Conservation (phyloP, 345 rosid species). For the Populus simonii region DNA sequence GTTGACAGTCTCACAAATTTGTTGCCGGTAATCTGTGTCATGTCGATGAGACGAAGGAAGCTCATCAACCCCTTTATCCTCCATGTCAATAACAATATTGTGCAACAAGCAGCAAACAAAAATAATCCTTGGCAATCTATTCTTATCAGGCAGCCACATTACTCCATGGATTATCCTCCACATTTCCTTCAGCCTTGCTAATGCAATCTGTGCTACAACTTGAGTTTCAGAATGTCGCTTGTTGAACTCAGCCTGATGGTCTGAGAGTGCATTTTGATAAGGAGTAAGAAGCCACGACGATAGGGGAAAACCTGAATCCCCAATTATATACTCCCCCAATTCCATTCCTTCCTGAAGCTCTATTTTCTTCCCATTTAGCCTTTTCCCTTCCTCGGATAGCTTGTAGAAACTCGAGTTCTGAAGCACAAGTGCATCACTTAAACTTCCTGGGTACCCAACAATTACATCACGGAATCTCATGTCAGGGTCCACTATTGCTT, state of each 20-base stretch:
- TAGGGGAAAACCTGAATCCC: conserved; percentile 59
- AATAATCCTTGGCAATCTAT: conserved; percentile 57
- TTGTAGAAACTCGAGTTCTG: conserved; percentile 55
- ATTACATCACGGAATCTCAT: conserved; percentile 70
- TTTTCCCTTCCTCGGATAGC: conserved; percentile 57
- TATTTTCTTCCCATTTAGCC: conserved; percentile 45
- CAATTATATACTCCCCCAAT: conserved; percentile 55
- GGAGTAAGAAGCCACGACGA: conserved; percentile 68
- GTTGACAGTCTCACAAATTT: conserved; percentile 42
- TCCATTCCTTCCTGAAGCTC: conserved; percentile 39
- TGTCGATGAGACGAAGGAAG: conserved; percentile 43
- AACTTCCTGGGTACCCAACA: conserved; percentile 68
- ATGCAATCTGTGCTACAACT: conserved; percentile 48
- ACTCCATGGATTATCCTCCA: conserved; percentile 73
- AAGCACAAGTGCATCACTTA: conserved; percentile 56
- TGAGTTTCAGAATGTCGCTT: conserved; percentile 52
- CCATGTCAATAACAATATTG: conserved; percentile 61
- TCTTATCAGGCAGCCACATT: conserved; percentile 77
- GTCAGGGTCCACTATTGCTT: conserved; percentile 64
- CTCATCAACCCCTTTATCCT: conserved; percentile 46
- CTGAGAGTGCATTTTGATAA: conserved; percentile 46
- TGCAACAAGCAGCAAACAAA: conserved; percentile 73
- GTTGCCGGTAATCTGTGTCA: conserved; percentile 48
- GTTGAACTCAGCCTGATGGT: conserved; percentile 48
- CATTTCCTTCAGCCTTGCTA: conserved; percentile 65